Conservation (phyloP, 495 filamentous ascomycete genomes). For the Geoglossum glabrum region DNA sequence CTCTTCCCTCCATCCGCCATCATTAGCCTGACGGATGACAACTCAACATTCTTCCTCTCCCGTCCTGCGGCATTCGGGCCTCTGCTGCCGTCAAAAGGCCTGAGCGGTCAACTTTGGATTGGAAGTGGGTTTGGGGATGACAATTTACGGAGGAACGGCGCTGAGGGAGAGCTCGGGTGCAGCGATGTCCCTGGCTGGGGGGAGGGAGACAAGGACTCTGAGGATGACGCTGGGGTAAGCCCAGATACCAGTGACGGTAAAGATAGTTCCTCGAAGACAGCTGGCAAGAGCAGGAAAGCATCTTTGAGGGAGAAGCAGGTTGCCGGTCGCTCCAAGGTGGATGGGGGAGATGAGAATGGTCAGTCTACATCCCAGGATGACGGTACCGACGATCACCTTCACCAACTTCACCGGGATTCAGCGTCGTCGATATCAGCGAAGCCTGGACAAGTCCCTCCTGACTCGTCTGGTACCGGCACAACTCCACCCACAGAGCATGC, state of each 20-base stretch:
- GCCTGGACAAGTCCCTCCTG: constrained; percentile 11
- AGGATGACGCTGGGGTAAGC: constrained; percentile 6
- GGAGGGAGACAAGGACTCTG: constrained; percentile 24
- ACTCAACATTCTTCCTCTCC: constrained; percentile 88
- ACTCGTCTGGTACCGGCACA: constrained; percentile 23
- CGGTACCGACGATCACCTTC: constrained; percentile 83
- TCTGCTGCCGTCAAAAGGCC: constrained; percentile 45
- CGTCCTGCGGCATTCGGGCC: constrained; percentile 89
- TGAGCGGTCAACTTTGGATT: constrained; percentile 76
- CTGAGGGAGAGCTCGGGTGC: constrained; percentile 76
- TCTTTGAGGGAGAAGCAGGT: constrained; percentile 1
- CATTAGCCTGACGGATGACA: constrained; percentile 92
- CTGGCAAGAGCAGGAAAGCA: neutral
- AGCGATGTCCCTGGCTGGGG: constrained; percentile 93
- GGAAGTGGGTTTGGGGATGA: constrained; percentile 78
- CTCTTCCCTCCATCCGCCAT: constrained; percentile 88
- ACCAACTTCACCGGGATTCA: constrained; percentile 39
- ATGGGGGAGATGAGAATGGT: neutral
- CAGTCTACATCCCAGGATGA: constrained; percentile 29
- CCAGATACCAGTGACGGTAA: constrained; percentile 16
- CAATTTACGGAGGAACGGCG: constrained; percentile 33
- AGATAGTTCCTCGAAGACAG: constrained; percentile 4
- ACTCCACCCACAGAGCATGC: constrained; percentile 40
- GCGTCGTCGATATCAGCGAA: constrained; percentile 22
- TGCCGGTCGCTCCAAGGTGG: neutral